Base-by-base conservation (phyloP, 257 asterid species). In the Henckelia pumila region DNA sequence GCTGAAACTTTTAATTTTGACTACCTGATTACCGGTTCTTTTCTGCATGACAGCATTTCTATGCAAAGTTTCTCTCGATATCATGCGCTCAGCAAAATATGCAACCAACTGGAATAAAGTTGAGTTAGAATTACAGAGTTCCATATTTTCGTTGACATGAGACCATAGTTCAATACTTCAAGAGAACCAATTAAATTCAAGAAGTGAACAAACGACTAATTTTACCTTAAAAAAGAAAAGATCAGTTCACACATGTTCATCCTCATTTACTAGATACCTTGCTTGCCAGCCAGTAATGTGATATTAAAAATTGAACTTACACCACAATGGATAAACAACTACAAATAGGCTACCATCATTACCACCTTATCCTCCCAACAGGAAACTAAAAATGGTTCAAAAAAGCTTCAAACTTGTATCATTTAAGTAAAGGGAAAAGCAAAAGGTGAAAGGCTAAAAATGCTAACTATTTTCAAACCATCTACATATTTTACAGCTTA, bases 31-130 rank as follows among this genome's bases (percentile, higher is more conserved):
- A 44, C 85, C 83, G 0, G 40, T 55, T 80, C 82, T 81, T 83
- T 72, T 81, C 88, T 88, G 96, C 98, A 93, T 86, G 64, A 93
- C 96, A 49, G 71, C 82, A 80, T 93, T 93, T 79, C 98, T 84
- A 55, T 71, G 79, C 70, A 93, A 72, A 62, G 98, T 93, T 81
- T 93, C 97, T 72, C 75, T 82, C 10, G 97, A 86, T 81, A 93
- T 88, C 94, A 93, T 81, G 80, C 98, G 84, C 83, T 82, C 92
- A 64, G 94, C 77, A 73, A 93, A 93, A 78, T 85, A 89, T 33
- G 75, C 68, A 76, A 86, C 80, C 68, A 93, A 79, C 98, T 92
- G 82, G 60, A 75, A 64, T 61, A 77, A 50, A 61, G 62, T 55
- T 26, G 59, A 63, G 71, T 68, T 35, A 29, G 33, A 63, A 67